Evolutionary conservation across 192 early-diverging fungal genomes (phyloP).

Genomic region (Coemansia sp.): DNA sequence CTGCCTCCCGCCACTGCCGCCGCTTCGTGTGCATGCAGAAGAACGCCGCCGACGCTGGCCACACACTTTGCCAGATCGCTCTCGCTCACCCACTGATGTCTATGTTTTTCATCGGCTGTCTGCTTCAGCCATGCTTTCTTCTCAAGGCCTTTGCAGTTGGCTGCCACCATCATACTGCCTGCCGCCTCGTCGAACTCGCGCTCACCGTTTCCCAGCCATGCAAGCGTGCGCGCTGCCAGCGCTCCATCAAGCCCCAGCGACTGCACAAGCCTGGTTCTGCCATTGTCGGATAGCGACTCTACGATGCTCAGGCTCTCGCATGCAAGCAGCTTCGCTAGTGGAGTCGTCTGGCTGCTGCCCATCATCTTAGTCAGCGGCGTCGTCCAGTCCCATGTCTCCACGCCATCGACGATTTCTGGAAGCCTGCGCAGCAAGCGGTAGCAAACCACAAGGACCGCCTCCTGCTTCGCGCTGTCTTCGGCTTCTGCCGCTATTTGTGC

Average conservation of each 20-base stretch:
- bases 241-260: constrained; percentile 1
- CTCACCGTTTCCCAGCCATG: constrained; percentile 36
- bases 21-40: constrained; percentile 37
- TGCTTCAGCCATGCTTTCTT: constrained; percentile 13
- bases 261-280: constrained; percentile 17
- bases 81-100: constrained; percentile 25
- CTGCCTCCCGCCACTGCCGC: background rate
- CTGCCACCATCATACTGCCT: constrained; percentile 5
- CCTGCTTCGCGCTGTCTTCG: background rate
- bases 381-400: constrained; percentile 32
- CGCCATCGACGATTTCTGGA: constrained; percentile 30
- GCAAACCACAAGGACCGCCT: constrained; percentile 20
- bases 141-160: constrained; percentile 9
- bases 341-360: constrained; percentile 10
- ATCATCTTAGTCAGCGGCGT: constrained; percentile 32
- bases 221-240: constrained; percentile 13
- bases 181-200: constrained; percentile 15
- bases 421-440: constrained; percentile 59
- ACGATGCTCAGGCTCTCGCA: constrained; percentile 41
- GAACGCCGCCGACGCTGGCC: constrained; percentile 46
- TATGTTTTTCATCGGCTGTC: background rate
- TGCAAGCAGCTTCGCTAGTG: constrained; percentile 22
- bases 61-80: constrained; percentile 26
- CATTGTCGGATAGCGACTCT: constrained; percentile 21
- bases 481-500: constrained; percentile 9